Evolutionary conservation across 164 flowering plant species (phyloP).

Genomic region (Taxillus chinensis): DNA sequence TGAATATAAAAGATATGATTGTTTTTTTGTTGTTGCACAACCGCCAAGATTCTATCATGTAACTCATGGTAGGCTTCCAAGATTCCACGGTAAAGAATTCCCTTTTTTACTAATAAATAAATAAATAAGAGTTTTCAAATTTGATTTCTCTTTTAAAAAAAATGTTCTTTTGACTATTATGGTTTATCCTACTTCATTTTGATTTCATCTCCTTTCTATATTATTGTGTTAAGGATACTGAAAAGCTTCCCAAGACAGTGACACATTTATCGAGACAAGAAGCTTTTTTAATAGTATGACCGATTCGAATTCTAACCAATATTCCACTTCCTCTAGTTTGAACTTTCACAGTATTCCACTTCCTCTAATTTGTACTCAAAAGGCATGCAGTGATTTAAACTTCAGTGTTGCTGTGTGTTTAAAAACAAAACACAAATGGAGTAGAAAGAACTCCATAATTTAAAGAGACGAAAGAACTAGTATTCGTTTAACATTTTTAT

Average conservation of each 20-base stretch:
- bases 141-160: background rate
- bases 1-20: constrained; percentile 61
- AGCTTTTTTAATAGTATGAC: background rate
- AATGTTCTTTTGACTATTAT: background rate
- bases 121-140: no score
- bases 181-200: constrained; percentile 13
- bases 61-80: constrained; percentile 44
- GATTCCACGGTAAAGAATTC: background rate
- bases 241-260: constrained; percentile 78
- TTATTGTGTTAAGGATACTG: constrained; percentile 66
- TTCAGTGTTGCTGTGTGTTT: no score
- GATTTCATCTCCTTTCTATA: constrained; percentile 91
- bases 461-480: no score
- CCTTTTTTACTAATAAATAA: no score
- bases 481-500: no score
- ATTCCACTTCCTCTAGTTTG: constrained; percentile 29
- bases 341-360: constrained; percentile 34
- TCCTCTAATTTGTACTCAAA: constrained; percentile 17
- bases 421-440: no score
- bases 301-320: background rate
- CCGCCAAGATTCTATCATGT: constrained; percentile 65
- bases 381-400: background rate
- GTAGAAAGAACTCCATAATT: no score
- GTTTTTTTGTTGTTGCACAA: constrained; percentile 75
- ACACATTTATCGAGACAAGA: constrained; percentile 81